A percentile compares a stretch with the other conserved stretches of the same genome.
phyloP scores from a whole-genome alignment of 768 basidiomycete species.

The Russula emetica region DNA sequence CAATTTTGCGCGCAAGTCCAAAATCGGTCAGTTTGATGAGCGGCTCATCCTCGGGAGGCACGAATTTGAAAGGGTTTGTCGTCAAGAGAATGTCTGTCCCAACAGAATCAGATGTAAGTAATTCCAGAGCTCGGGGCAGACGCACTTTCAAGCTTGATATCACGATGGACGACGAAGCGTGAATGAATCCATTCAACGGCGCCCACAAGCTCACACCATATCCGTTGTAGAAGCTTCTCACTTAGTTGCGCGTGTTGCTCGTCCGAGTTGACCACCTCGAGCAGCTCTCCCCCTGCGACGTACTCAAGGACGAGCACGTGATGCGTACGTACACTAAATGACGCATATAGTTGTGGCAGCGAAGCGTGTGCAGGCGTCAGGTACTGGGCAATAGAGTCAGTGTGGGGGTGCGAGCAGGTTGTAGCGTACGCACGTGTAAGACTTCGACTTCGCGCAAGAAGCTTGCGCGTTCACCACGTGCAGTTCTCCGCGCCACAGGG shows the following conservation, averaged over 20 bases:
- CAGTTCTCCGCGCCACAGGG: neutral
- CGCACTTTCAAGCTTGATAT: constrained; percentile 83
- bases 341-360: constrained; percentile 57
- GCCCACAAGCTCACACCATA: constrained; percentile 71
- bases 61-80: constrained; percentile 37
- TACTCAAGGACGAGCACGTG: constrained; percentile 79
- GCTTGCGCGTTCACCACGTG: constrained; percentile 25
- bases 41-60: constrained; percentile 33
- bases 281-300: constrained; percentile 74
- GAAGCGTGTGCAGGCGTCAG: constrained; percentile 74
- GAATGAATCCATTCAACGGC: constrained; percentile 87
- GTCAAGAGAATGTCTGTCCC: constrained; percentile 71
- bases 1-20: constrained; percentile 81
- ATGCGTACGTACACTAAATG: constrained; percentile 65
- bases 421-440: constrained; percentile 17
- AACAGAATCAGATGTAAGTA: constrained; percentile 5
- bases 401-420: neutral
- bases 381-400: constrained; percentile 43
- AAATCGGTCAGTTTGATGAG: constrained; percentile 86
- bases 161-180: constrained; percentile 81
- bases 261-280: constrained; percentile 65
- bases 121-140: constrained; percentile 9
- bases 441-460: constrained; percentile 27
- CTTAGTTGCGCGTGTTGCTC: constrained; percentile 33
- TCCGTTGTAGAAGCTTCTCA: constrained; percentile 55